Evolutionary conservation across 1,139 yeast species (phyloP), one percentile per base, ranked within the genome.

Genomic region (Debaryomycetaceae sp.): DNA sequence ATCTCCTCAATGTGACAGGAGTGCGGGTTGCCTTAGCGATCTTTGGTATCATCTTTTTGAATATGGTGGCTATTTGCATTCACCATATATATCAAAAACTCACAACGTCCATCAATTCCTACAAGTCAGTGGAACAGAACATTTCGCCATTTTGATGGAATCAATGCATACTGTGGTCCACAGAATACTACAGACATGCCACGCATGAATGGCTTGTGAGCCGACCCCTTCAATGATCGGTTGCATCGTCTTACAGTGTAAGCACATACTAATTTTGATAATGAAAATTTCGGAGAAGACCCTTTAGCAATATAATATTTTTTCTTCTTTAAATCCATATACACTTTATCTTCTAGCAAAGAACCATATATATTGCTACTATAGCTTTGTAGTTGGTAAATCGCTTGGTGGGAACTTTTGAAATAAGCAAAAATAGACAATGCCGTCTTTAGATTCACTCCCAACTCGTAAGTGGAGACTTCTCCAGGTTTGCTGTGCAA

Each of bases 401-500:
- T 17, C 20, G 20, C 20, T 17, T 17, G 20, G 20, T 2, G 20
- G 20, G 4, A 17, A 17, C 20, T 17, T 34, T 34, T 34, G 24
- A 22, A 20, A 20, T 20, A 24, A 36, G 27, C 6, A n/a, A 9
- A 4, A n/a, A 27, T 8, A 6, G 11, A 11, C 14, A 27, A 46
- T 46, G 49, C 20, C 54, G 37, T 36, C 51, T 24, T 30, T 41
- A 24, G 38, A 45, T 37, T 34, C 34, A 36, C 20, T 48, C 27
- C 60, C 61, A n/a, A 47, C 64, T 5, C 46, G 46, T 45, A 6
- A 53, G 17, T 56, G 54, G 45, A 55, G 68, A 47, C 46, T 64
- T 7, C 53, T 60, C 23, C 71, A 66, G 46, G 55, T 65, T 13
- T 24, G 52, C 13, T 87, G 96, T 63, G 91, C 97, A 34, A 80